These are phyloP conservation scores for Dictyostelium purpureum DNA, from an alignment of 78 protist species.

Conservation along the genomic window DNA sequence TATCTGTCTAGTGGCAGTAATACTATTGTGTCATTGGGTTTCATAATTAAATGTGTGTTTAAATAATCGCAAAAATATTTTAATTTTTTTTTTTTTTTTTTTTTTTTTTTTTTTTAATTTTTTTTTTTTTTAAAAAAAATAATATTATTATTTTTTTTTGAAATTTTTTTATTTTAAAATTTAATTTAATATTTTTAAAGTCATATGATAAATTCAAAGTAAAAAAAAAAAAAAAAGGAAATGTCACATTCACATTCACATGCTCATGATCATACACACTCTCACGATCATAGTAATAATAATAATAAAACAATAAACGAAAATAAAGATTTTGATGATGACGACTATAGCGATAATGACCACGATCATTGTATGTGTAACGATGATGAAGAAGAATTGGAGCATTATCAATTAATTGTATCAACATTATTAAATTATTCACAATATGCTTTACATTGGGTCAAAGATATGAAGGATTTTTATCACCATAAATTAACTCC, in stretches of 20 bases:
- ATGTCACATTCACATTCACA: constrained; percentile 9
- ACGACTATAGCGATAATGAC: not conserved
- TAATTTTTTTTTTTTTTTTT: not conserved
- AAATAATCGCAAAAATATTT: not conserved
- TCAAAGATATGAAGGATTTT: constrained; percentile 30
- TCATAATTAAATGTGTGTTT: not conserved
- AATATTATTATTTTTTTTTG: no score
- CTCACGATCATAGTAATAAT: not conserved
- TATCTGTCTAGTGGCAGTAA: constrained; percentile 1
- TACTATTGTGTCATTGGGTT: no score
- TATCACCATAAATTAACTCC: constrained; percentile 31
- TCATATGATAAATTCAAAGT: no score
- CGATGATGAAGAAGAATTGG: constrained; percentile 15
- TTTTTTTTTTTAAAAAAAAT: not conserved
- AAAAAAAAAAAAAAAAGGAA: not conserved
- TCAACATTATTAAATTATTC: constrained; percentile 52
- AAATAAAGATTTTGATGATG: not conserved
- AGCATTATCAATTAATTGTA: constrained; percentile 65
- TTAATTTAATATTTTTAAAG: no score
- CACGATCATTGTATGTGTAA: not conserved
- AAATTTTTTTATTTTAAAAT: no score
- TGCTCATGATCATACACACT: constrained; percentile 4
- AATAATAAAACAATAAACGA: not conserved
- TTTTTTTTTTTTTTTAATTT: not conserved
- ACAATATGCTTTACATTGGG: constrained; percentile 46